Evolutionary conservation across 805 yeast genomes (phyloP), one percentile per base, ranked within the genome.

Genomic region (Lipomyces oligophaga): DNA sequence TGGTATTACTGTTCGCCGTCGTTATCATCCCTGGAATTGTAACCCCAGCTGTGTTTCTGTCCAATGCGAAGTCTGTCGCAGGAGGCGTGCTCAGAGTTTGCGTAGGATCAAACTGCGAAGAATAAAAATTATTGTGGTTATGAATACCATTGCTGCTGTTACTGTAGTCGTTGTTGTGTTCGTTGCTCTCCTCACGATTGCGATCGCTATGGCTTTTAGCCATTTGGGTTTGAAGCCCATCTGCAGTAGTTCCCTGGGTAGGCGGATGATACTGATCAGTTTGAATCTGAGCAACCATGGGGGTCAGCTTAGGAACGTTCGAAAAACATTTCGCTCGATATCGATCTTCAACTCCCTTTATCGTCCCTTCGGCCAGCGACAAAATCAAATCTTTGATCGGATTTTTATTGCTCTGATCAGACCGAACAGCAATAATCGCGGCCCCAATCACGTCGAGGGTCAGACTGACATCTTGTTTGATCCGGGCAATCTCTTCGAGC

Each of bases 271-370:
- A 21, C 24, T 22, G 48, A 16, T 43, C 32, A n/a, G n/a, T n/a
- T 40, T 45, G 32, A 38, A 36, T 16, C 36, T 35, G 47, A 4
- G 47, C 31, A 22, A 45, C n/a, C n/a, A n/a, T n/a, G n/a, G n/a
- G n/a, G n/a, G n/a, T n/a, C n/a, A n/a, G n/a, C n/a, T n/a, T n/a
- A n/a, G n/a, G n/a, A n/a, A n/a, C n/a, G n/a, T n/a, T n/a, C n/a
- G n/a, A n/a, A n/a, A n/a, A 38, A 18, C 34, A 22, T 37, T 18
- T 19, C 11, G 18, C 40, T 6, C 15, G n/a, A 31, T 30, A 34
- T 10, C 52, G 33, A 25, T 43, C 53, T 34, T 51, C 52, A 13
- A 51, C 37, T 27, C 40, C 43, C 27, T 19, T 28, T n/a, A 43
- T 18, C 1, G 53, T 47, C 19, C 47, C 49, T 10, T 35, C 33